phyloP scores from a whole-genome alignment of 2,329 filamentous ascomycete genomes.

The Colletotrichum sp. region DNA sequence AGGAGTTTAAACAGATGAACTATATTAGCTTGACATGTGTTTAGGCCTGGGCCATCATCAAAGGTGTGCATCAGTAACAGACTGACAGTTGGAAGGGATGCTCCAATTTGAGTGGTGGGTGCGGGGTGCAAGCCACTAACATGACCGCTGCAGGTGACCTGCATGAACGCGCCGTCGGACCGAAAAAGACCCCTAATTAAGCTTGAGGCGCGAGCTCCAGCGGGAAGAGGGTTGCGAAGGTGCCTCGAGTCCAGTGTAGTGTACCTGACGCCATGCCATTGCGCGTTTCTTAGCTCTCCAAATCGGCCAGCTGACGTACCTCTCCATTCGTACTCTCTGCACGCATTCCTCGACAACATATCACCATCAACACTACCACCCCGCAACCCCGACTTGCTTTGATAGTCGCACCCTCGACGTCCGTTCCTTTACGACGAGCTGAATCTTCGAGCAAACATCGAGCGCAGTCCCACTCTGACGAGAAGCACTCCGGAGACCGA shows the following conservation, averaged over 20 bases:
- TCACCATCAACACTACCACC: neutral
- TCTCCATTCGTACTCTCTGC: neutral
- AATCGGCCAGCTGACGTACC: constrained; percentile 8
- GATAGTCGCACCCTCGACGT: neutral
- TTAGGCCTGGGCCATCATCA: too few relatives aligned
- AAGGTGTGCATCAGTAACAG: neutral
- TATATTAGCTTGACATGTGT: neutral
- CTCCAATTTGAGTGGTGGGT: neutral
- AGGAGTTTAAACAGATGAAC: neutral
- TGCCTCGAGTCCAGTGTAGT: neutral
- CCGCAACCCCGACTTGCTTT: neutral
- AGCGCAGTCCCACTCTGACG: neutral
- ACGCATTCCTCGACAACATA: neutral
- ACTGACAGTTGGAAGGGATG: neutral
- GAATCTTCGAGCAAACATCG: neutral
- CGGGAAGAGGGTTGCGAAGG: neutral
- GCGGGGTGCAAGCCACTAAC: constrained; percentile 10
- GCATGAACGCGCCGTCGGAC: constrained; percentile 12
- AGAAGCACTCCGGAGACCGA: neutral
- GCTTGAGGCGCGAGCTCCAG: neutral
- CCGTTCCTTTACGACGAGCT: neutral
- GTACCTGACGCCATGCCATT: constrained; percentile 11
- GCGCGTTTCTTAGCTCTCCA: constrained; percentile 16
- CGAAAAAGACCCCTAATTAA: constrained; percentile 13
- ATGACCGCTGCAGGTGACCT: constrained; percentile 7